Percentiles rank a stretch among this genome's conserved stretches.
Conservation (phyloP, 257 asterid genomes). For the Vinca minor region DNA sequence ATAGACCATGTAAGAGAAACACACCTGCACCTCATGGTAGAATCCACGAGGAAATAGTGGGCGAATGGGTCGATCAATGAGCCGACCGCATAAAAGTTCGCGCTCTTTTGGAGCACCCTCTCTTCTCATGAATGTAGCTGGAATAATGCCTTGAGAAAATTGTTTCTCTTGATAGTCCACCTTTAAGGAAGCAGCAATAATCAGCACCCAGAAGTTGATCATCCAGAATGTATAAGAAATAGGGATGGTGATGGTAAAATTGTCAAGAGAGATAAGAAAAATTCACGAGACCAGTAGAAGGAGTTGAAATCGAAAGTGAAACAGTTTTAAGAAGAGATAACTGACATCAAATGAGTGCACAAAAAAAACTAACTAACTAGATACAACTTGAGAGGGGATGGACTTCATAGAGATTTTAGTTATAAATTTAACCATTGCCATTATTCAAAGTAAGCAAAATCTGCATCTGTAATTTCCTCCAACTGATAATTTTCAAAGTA, state of each 20-base stretch:
- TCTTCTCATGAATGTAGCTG: conserved; percentile 81
- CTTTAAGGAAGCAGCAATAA: conserved; percentile 32
- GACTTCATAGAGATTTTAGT: background rate
- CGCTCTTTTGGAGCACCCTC: conserved; percentile 99
- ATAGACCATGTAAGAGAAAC: conserved; percentile 1
- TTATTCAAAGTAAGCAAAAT: background rate
- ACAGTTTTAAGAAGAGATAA: background rate
- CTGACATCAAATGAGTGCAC: background rate
- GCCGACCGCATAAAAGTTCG: conserved; percentile 88
- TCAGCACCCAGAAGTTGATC: conserved; percentile 8
- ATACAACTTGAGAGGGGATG: background rate
- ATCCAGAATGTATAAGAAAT: background rate
- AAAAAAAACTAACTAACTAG: background rate
- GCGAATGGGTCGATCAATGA: conserved; percentile 88
- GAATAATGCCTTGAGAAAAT: conserved; percentile 88
- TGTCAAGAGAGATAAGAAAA: background rate
- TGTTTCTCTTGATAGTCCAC: conserved; percentile 97
- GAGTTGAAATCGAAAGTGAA: background rate
- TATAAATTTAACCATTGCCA: background rate
- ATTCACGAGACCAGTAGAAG: background rate
- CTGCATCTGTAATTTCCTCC: background rate
- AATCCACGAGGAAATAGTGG: conserved; percentile 95
- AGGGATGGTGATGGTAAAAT: background rate
- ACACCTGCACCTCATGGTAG: conserved; percentile 95
- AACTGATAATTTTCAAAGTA: background rate